Evolutionary conservation across 345 rosid species (phyloP), one percentile per base, ranked within the genome.

Genomic region (Citrus mangshanensis): DNA sequence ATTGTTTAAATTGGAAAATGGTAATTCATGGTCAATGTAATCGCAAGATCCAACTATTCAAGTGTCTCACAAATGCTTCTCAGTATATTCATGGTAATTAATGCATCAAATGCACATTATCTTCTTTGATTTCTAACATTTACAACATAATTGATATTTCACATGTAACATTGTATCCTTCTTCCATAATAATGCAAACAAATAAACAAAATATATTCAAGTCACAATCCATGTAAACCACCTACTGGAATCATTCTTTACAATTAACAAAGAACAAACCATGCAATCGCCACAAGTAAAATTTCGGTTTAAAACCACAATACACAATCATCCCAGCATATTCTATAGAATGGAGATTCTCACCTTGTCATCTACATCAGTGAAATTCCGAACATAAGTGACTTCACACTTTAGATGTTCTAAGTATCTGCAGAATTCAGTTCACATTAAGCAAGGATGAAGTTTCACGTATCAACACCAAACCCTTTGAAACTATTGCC

Each of bases 341-440:
- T 37, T 19, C 19, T 73, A 72, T 22, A 13, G 37, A 72, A 42
- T 35, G 70, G 30, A 68, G 67, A 40, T 54, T 54, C 86, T 76
- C 40, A 91, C 97, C 97, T 96, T 96, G 77, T 94, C 99, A 86
- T 95, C 97, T 59, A 95, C 90, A 79, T 95, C 97, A 1, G 99
- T 95, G 81, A 95, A 93, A 83, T 95, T 95, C 60, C 99, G 75
- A 5, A 92, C 94, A 79, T 86, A 92, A 32, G 78, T 90, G 75
- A 94, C 93, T 73, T 94, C 97, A 84, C 87, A 92, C 67, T 89
- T 91, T 81, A 94, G 77, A 78, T 92, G 87, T 5, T 68, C 76
- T 2, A 95, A 87, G 80, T 90, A 94, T 85, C 97, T 95, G 89
- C 87, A 89, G 13, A 70, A 63, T 63, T 40, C 84, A 85, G 60